These are phyloP conservation scores for Areca catechu DNA, from an alignment of 176 grass and related monocot genomes.

Conservation along the genomic window DNA sequence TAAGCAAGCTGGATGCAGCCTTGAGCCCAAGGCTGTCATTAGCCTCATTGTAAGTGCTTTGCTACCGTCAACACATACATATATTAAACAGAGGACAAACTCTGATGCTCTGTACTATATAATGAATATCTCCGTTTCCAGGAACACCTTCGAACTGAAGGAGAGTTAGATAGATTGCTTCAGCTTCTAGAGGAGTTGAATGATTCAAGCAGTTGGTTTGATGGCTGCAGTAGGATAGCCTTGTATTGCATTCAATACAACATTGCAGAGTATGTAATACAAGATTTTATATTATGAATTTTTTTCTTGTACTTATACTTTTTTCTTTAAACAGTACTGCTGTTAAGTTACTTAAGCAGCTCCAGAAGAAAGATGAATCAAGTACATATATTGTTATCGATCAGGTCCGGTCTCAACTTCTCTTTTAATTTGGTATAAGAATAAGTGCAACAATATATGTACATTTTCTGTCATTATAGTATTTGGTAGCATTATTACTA, in stretches of 20 bases:
- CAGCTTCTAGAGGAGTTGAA: constrained; percentile 55
- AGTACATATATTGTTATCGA: constrained; percentile 58
- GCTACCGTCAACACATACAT: neutral
- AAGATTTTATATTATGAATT: no score
- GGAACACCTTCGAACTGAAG: constrained; percentile 72
- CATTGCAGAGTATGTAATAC: constrained; percentile 54
- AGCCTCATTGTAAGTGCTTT: constrained; percentile 57
- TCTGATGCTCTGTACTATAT: constrained; percentile 2
- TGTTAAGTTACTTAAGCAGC: constrained; percentile 60
- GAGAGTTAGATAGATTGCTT: constrained; percentile 59
- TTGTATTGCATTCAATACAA: constrained; percentile 63
- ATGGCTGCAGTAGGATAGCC: constrained; percentile 61
- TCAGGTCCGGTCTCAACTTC: constrained; percentile 39
- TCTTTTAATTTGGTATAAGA: constrained; percentile 1
- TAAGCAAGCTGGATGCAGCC: constrained; percentile 42
- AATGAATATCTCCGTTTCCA: constrained; percentile 25
- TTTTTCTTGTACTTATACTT: constrained; percentile 6
- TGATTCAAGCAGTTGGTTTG: constrained; percentile 63
- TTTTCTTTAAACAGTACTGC: constrained; percentile 38
- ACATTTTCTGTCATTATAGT: no score
- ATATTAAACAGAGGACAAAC: no score
- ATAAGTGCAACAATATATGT: no score
- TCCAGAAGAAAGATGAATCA: constrained; percentile 55
- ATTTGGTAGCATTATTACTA: no score
- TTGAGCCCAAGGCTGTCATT: constrained; percentile 60